Percentiles rank a stretch among this genome's conserved stretches.
phyloP scores from a whole-genome alignment of 1,284 basidiomycete genomes.

The Ganoderma leucocontextum region DNA sequence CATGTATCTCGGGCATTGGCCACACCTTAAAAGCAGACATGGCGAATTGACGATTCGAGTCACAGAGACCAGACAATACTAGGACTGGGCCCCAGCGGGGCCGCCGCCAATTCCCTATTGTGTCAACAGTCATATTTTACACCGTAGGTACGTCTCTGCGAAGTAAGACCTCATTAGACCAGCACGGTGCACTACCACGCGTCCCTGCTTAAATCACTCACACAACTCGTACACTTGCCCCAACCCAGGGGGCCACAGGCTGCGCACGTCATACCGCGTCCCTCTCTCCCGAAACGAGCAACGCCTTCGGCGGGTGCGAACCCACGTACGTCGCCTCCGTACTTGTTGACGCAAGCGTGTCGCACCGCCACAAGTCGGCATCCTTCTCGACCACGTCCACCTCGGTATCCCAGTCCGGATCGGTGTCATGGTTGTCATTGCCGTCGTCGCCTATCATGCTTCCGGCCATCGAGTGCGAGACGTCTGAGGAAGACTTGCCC shows the following conservation, averaged over 20 bases:
- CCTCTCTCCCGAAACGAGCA: background rate
- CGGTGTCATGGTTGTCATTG: background rate
- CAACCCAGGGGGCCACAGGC: background rate
- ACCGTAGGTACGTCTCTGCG: background rate
- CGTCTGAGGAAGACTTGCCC: slow-evolving; percentile 8
- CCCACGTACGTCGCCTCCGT: background rate
- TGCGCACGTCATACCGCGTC: background rate
- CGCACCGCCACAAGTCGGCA: background rate
- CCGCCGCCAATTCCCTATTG: background rate
- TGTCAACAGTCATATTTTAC: background rate
- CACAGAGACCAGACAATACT: too few relatives aligned
- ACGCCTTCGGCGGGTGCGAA: background rate
- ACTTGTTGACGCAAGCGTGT: background rate
- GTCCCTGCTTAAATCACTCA: background rate
- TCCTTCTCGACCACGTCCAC: slow-evolving; percentile 5
- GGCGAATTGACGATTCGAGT: too few relatives aligned
- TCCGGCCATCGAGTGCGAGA: slow-evolving; percentile 14
- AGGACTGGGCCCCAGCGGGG: background rate
- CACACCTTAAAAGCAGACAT: too few relatives aligned
- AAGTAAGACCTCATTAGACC: background rate
- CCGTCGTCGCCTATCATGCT: background rate
- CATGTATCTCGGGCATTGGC: too few relatives aligned
- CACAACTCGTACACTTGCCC: background rate
- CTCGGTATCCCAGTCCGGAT: background rate
- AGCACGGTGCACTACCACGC: too few relatives aligned